Evolutionary conservation across 352 stramenopile species (phyloP).

Genomic region (Phytophthora hybrid): DNA sequence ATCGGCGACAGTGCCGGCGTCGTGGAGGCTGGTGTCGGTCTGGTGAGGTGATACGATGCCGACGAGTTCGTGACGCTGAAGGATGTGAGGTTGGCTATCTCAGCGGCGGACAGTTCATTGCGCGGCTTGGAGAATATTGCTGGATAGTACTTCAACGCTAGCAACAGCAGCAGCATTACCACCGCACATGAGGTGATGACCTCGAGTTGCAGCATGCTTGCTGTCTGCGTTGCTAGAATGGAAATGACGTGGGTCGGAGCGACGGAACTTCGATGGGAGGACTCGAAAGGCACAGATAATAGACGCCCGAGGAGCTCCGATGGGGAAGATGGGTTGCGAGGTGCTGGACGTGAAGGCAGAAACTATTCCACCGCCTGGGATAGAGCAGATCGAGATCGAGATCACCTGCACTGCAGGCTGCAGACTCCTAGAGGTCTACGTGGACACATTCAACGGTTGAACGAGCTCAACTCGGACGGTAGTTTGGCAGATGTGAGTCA

Average conservation of each 20-base stretch:
- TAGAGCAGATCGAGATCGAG: conserved; percentile 16
- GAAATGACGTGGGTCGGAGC: conserved; percentile 3
- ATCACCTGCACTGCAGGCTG: background rate
- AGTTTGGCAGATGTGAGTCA: background rate
- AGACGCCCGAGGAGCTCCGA: conserved; percentile 19
- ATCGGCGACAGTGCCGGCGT: conserved; percentile 21
- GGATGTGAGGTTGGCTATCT: conserved; percentile 12
- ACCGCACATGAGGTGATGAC: conserved; percentile 19
- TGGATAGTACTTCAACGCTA: conserved; percentile 25
- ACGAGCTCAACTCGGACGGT: background rate
- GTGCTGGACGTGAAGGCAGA: conserved; percentile 28
- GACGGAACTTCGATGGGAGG: background rate
- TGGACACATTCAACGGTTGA: background rate
- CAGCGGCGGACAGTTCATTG: background rate
- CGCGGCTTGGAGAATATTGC: conserved; percentile 8
- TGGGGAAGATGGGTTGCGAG: conserved; percentile 18
- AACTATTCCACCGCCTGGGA: conserved; percentile 17
- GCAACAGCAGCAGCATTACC: conserved; percentile 28
- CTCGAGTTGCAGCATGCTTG: conserved; percentile 22
- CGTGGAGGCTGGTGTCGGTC: conserved; percentile 16
- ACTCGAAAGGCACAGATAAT: conserved; percentile 1
- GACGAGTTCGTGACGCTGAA: background rate
- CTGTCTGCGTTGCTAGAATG: conserved; percentile 4
- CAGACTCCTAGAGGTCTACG: background rate
- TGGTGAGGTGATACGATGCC: conserved; percentile 25